A percentile compares a stretch with the other conserved stretches of the same genome.
These are phyloP conservation scores for Trypanosomatidae sp. DNA, from an alignment of 208 protist species.

Conservation along the genomic window DNA sequence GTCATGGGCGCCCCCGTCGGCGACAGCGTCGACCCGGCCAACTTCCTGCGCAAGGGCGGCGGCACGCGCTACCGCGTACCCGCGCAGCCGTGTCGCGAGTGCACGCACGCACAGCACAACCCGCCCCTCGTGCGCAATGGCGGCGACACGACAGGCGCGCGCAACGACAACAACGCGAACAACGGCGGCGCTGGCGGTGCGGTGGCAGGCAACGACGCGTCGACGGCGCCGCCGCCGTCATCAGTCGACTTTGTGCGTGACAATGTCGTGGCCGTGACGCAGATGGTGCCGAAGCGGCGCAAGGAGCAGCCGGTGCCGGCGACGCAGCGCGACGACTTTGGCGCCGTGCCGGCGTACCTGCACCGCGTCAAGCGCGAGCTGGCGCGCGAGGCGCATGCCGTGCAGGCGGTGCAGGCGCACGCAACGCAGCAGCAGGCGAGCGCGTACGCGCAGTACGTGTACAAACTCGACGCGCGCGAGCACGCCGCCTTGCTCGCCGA, in stretches of 20 bases:
- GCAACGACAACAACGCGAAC: neutral
- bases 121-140: too few relatives aligned
- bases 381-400: conserved; percentile 62
- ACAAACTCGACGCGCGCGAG: conserved; percentile 64
- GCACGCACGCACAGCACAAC: too few relatives aligned
- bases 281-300: conserved; percentile 69
- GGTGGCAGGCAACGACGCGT: neutral
- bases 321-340: conserved; percentile 72
- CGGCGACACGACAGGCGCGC: too few relatives aligned
- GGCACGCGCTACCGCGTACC: conserved; percentile 41
- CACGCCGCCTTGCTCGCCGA: conserved; percentile 41
- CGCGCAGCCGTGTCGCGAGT: neutral
- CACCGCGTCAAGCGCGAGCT: conserved; percentile 79
- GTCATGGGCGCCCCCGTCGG: conserved; percentile 65
- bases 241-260: conserved; percentile 86
- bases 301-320: conserved; percentile 42
- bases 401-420: conserved; percentile 48
- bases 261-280: conserved; percentile 89
- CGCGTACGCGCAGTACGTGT: conserved; percentile 41
- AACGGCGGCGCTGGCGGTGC: neutral
- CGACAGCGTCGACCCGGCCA: conserved; percentile 48
- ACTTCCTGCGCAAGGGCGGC: conserved; percentile 57
- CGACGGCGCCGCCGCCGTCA: neutral
- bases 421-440: conserved; percentile 19
- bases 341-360: conserved; percentile 77